Evolutionary conservation across 78 protist species (phyloP), one percentile per base, ranked within the genome.

Genomic region (Dictyostelium discoideum): DNA sequence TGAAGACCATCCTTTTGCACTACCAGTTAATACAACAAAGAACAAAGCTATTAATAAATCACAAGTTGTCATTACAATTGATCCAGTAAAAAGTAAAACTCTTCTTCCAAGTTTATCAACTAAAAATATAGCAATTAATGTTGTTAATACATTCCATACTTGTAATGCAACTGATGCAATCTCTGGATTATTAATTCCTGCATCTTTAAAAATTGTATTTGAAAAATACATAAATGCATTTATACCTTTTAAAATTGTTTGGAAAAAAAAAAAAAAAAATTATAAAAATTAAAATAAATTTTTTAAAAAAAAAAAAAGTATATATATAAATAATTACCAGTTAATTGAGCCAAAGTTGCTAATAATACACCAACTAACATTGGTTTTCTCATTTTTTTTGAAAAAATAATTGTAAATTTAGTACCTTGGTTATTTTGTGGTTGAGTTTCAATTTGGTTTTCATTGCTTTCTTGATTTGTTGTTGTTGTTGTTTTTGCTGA

Each of bases 141-240:
- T 81, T 14, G 94, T 89, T 18, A 46, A n/a, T 29, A 89, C 86
- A 89, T 89, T 89, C 94, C 94, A 89, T 48, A 89, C 69, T 48
- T 89, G 94, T 46, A 89, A 32, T 29, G 83, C 83, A 18, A 83
- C 11, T 6, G 94, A 26, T 8, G 87, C 86, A 32, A 74, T 72
- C 1, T 80, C 42, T 26, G 94, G 82, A 18, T 80, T 86, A 22
- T 13, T 16, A 11, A 89, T 80, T 18, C 94, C 94, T 26, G 94
- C 94, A 80, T 80, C 73, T 72, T 89, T 84, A 67, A 89, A 89
- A 67, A 89, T 89, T 13, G 40, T 24, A 6, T 82, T 81, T 60
- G 94, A 89, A 32, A 81, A 89, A n/a, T 89, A 81, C 94, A 89
- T 89, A 81, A 89, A 89, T 26, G 94, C 94, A 81, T 89, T 89